These are phyloP conservation scores for Ophiocordyceps australis DNA, from an alignment of 2,329 filamentous ascomycete genomes.

Conservation along the genomic window DNA sequence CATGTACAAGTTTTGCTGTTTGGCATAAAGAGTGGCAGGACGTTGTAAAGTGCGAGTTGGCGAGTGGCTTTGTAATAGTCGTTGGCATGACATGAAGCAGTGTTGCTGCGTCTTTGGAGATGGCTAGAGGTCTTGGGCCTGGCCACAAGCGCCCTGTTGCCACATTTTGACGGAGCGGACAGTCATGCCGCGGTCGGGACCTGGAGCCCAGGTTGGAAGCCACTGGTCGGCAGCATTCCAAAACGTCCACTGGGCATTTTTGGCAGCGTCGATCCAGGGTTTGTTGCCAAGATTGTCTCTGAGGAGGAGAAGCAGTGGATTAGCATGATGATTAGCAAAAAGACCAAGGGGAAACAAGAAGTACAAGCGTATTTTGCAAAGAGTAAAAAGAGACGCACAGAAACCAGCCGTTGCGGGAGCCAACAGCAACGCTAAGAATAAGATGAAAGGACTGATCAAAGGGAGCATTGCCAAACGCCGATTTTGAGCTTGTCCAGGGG, in stretches of 20 bases:
- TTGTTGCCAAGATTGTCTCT: constrained; percentile 23
- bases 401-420: constrained; percentile 29
- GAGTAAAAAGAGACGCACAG: constrained; percentile 8
- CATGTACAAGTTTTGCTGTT: too few species aligned
- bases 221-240: constrained; percentile 20
- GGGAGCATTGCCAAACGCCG: constrained; percentile 22
- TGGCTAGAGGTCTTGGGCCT: constrained; percentile 2
- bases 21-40: too few species aligned
- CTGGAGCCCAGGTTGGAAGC: constrained; percentile 27
- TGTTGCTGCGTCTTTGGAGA: not conserved
- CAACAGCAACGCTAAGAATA: constrained; percentile 31
- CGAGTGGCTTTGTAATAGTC: too few species aligned
- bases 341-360: too few species aligned
- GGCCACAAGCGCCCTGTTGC: constrained; percentile 11
- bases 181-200: constrained; percentile 22
- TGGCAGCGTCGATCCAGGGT: constrained; percentile 24
- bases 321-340: too few species aligned
- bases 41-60: too few species aligned
- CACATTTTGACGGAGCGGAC: constrained; percentile 28
- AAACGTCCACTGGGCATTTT: constrained; percentile 20
- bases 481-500: constrained; percentile 21
- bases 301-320: too few species aligned
- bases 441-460: constrained; percentile 34
- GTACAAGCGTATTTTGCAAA: too few species aligned
- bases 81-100: too few species aligned